Base-by-base conservation (phyloP, 352 stramenopile species). In the Globisporangium alternatum region DNA sequence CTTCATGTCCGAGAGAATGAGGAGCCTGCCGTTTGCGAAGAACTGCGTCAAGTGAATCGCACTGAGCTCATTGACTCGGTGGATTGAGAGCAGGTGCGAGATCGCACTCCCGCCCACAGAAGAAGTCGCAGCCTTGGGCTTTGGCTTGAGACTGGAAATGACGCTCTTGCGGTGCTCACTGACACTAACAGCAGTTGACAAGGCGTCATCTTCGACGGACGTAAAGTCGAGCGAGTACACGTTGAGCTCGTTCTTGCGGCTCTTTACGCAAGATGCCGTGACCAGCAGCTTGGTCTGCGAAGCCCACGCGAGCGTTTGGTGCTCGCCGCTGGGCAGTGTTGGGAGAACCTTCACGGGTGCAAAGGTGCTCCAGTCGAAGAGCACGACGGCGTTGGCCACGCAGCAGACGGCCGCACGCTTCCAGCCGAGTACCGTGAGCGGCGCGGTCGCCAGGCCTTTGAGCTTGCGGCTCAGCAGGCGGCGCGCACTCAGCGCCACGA, bases 1-100 rank as follows among this genome's bases (percentile, higher is more conserved):
- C 56, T 64, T 67, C 65, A 78, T 63, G 31, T 83, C 73, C 2
- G 68, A 69, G 56, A 83, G 47, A 21, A 77, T 17, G 1, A 83
- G 56, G 7, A 57, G 55, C 8, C 44, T 68, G 1, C 73, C 71
- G 25, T 41, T 53, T 22, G 65, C 64, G 6, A 79, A 21, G 48
- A 83, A 75, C 33, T 59, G 66, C n/a, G 60, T 56, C 21, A 58
- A 59, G 30, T 70, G 66, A 31, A 81, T 56, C 21, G 13, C 55
- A 13, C 21, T 64, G 37, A 62, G 17, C 41, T 13, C 28, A 47
- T 7, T 2, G 17, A 66, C 25, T 12, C 25, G 41, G 19, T 66
- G 57, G 5, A 22, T 66, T 5, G 39, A 53, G 19, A 72, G 28
- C 37, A 60, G 44, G 25, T 53, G n/a, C 5, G 57, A 54, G 31